Conservation (phyloP, 805 yeast genomes). For the Candida coleopterorum region DNA sequence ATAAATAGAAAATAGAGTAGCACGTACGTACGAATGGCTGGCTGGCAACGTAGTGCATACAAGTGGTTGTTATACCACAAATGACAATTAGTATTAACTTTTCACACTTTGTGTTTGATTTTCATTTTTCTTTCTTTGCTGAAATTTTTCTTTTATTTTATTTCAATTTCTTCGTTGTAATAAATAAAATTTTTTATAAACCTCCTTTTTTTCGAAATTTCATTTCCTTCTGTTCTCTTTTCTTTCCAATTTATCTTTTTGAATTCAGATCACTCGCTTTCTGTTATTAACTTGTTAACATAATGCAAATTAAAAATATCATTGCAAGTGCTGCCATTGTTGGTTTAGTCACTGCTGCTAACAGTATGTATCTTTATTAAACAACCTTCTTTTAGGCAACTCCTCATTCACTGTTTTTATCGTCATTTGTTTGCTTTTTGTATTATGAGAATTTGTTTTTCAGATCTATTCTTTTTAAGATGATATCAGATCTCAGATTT, state of each 20-base stretch:
- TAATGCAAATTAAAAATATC: slow-evolving; percentile 55
- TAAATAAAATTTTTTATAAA: slow-evolving; percentile 1
- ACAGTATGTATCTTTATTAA: slow-evolving; percentile 28
- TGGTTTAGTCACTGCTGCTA: slow-evolving; percentile 36
- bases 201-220: neutral
- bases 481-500: too few species aligned
- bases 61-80: too few species aligned
- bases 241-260: neutral
- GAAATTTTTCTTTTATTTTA: neutral
- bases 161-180: neutral
- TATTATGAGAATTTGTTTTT: too few species aligned
- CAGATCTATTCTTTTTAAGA: too few species aligned
- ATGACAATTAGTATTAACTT: too few species aligned
- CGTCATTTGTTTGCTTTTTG: too few species aligned
- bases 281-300: neutral
- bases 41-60: too few species aligned
- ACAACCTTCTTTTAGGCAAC: too few species aligned
- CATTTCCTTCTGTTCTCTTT: neutral
- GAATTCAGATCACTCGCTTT: slow-evolving; percentile 1
- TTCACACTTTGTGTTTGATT: too few species aligned
- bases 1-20: too few species aligned
- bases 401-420: too few species aligned
- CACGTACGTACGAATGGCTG: too few species aligned
- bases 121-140: slow-evolving; percentile 1
- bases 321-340: slow-evolving; percentile 46